Conservation (phyloP, 495 filamentous ascomycete species). For the Articulospora tetracladia region DNA sequence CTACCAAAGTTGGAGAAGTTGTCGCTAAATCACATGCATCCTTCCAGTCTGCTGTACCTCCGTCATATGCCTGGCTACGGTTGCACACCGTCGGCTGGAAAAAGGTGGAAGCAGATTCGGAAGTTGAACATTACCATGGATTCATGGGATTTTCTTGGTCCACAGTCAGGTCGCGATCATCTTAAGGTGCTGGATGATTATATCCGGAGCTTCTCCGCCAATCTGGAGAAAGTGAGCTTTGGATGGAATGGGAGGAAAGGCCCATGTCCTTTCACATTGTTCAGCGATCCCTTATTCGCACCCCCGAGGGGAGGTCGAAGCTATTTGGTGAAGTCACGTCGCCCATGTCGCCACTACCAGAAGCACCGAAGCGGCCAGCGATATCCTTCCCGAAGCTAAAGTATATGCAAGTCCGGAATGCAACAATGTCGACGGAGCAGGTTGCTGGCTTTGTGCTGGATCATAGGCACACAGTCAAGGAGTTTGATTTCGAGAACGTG, state of each 20-base stretch:
- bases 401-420: slow-evolving; percentile 63
- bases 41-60: slow-evolving; percentile 67
- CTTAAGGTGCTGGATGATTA: slow-evolving; percentile 73
- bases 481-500: slow-evolving; percentile 71
- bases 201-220: slow-evolving; percentile 57
- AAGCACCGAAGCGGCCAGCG: slow-evolving; percentile 39
- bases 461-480: slow-evolving; percentile 59
- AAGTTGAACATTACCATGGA: slow-evolving; percentile 67
- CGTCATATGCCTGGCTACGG: slow-evolving; percentile 63
- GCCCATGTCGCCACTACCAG: slow-evolving; percentile 45
- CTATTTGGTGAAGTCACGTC: slow-evolving; percentile 50
- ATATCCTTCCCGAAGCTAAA: slow-evolving; percentile 55
- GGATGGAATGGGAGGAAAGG: slow-evolving; percentile 67
- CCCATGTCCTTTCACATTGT: slow-evolving; percentile 60
- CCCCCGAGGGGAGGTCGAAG: slow-evolving; percentile 43
- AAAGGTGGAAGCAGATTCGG: slow-evolving; percentile 68
- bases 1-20: slow-evolving; percentile 57
- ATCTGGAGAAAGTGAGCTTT: slow-evolving; percentile 61
- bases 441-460: slow-evolving; percentile 54
- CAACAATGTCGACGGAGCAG: slow-evolving; percentile 61
- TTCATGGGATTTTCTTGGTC: slow-evolving; percentile 52
- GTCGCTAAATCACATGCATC: slow-evolving; percentile 63
- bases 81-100: slow-evolving; percentile 54
- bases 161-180: slow-evolving; percentile 53
- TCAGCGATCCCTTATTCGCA: slow-evolving; percentile 55